Evolutionary conservation across 164 flowering plant species (phyloP).

Genomic region (Kingdonia uniflora): DNA sequence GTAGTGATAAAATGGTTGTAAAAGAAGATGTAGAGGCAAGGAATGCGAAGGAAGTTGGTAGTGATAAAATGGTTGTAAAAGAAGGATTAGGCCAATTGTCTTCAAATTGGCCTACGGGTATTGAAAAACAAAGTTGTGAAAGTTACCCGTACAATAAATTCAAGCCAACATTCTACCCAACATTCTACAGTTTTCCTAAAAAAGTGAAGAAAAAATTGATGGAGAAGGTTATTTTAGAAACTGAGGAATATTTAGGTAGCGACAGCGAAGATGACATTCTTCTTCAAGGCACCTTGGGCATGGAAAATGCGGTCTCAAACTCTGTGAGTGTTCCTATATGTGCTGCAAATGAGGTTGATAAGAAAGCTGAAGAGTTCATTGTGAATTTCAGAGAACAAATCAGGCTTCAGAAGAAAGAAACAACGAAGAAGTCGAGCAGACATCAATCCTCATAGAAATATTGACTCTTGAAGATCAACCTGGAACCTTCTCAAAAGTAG

Average conservation of each 20-base stretch:
- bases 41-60: conserved; percentile 9
- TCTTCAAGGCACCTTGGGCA: conserved; percentile 7
- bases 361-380: conserved; percentile 90
- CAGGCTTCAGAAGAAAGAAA: conserved; percentile 75
- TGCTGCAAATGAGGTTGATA: conserved; percentile 50
- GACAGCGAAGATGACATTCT: conserved; percentile 17
- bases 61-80: conserved; percentile 10
- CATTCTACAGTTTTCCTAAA: not conserved
- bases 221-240: conserved; percentile 20
- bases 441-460: conserved; percentile 10
- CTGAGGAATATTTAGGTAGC: conserved; percentile 27
- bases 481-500: too few relatives aligned
- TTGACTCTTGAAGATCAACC: too few relatives aligned
- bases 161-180: conserved; percentile 2
- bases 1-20: too few relatives aligned
- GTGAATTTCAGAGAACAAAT: conserved; percentile 95
- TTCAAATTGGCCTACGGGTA: not conserved
- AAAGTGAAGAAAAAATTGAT: conserved; percentile 17
- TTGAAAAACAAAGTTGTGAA: conserved; percentile 12
- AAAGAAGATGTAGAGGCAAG: not conserved
- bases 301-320: conserved; percentile 12
- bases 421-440: conserved; percentile 40
- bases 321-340: conserved; percentile 15
- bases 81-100: not conserved
- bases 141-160: not conserved